Percentiles rank a stretch among this genome's conserved stretches.
Evolutionary conservation across 305 asterid species (phyloP).

Genomic region (Rubia occidens): DNA sequence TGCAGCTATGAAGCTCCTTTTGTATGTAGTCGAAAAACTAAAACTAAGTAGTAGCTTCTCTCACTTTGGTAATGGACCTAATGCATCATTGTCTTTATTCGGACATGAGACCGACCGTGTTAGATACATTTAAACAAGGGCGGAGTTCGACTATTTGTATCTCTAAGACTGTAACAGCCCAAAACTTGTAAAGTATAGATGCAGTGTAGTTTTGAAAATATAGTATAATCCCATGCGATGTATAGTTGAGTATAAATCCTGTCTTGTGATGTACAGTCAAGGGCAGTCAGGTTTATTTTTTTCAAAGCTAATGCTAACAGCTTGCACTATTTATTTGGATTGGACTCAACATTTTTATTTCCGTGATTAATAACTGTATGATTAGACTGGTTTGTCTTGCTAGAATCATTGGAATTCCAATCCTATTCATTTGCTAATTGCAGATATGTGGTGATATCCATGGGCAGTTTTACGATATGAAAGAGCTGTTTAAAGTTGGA

Average conservation of each 20-base stretch:
- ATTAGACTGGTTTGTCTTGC: constrained; percentile 8
- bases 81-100: not conserved
- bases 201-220: not conserved
- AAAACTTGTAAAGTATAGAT: not conserved
- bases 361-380: not conserved
- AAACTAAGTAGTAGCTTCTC: no score
- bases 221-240: not conserved
- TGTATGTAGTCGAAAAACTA: no score
- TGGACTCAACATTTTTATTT: not conserved
- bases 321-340: not conserved
- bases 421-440: constrained; percentile 17
- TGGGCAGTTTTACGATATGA: constrained; percentile 98
- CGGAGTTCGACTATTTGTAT: not conserved
- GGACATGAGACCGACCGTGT: not conserved
- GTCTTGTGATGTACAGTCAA: not conserved
- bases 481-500: constrained; percentile 92
- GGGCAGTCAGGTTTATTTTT: not conserved
- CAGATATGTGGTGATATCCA: constrained; percentile 99
- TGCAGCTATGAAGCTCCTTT: no score
- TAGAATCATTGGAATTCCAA: constrained; percentile 4
- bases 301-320: not conserved
- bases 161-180: not conserved
- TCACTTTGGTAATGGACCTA: not conserved
- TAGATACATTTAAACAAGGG: not conserved
- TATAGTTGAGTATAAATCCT: not conserved